Evolutionary conservation across 106 monocot species (phyloP), one percentile per base, ranked within the genome.

Genomic region (Phalaenopsis aphrodite): DNA sequence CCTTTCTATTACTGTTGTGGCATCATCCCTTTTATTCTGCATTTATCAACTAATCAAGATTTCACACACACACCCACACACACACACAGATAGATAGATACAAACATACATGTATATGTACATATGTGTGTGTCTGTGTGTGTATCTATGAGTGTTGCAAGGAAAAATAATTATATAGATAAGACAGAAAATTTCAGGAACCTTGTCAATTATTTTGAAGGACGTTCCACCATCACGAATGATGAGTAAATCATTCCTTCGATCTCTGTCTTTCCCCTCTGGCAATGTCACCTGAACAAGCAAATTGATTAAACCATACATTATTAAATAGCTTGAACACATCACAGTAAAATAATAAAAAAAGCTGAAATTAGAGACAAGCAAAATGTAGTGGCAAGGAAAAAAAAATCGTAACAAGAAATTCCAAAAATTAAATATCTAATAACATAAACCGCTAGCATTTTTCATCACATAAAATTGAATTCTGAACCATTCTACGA

Each of bases 121-220:
- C 6, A 45, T 45, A 45, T 45, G 43, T 45, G 19, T 45, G 30
- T 30, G 30, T 30, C 30, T 30, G 30, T 30, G 30, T 30, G 30
- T 30, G 30, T 30, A 0, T 30, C 30, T 30, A 30, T 30, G 30
- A 30, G 30, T 30, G 30, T 30, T 30, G 30, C 30, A 42, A 48
- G 91, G 52, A 14, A 52, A 12, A 52, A 52, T 12, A 52, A 12
- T 52, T 52, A 52, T 52, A 2, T 10, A 52, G 52, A 52, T 52
- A 52, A 3, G 15, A 12, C 14, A 30, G 52, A 14, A 52, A 52
- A 10, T 52, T 52, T 52, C 52, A 12, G 10, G 0, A 52, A 52
- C 93, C 88, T 86, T 89, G 61, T 96, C 90, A 56, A 88, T 84
- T 76, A 96, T 92, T 56, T 90, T 94, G 87, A 96, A 96, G 57